phyloP scores from a whole-genome alignment of 1,284 basidiomycete species.

The Microbotryum lychnidis-dioicae region DNA sequence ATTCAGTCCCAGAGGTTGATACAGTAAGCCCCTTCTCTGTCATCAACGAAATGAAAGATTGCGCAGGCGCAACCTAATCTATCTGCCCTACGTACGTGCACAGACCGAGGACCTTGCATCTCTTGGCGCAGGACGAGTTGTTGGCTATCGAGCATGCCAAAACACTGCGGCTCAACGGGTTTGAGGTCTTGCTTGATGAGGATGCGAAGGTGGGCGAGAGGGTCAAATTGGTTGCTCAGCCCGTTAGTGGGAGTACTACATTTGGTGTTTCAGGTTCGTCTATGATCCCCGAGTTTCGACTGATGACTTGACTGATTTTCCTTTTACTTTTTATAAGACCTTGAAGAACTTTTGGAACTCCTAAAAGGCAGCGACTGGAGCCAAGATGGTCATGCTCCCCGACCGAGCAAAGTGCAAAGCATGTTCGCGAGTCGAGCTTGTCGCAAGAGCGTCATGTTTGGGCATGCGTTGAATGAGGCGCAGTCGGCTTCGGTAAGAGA shows the following conservation, averaged over 20 bases:
- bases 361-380: constrained; percentile 53
- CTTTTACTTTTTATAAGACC: constrained; percentile 63
- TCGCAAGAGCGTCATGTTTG: constrained; percentile 92
- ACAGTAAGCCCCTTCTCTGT: constrained; percentile 48
- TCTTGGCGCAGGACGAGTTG: constrained; percentile 85
- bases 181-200: constrained; percentile 59
- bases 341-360: constrained; percentile 87
- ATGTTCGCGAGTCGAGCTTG: constrained; percentile 98
- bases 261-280: constrained; percentile 61
- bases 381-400: constrained; percentile 66
- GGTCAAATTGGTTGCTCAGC: constrained; percentile 70
- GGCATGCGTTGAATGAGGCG: constrained; percentile 62
- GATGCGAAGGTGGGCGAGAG: constrained; percentile 50
- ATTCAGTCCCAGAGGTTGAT: constrained; percentile 82
- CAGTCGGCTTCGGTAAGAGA: constrained; percentile 70
- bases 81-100: background rate
- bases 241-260: constrained; percentile 78
- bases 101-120: constrained; percentile 68
- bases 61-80: background rate
- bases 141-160: constrained; percentile 78
- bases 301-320: constrained; percentile 47
- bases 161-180: constrained; percentile 75
- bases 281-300: background rate
- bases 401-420: constrained; percentile 64
- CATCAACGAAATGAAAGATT: background rate